Percentiles rank a stretch among this genome's conserved stretches.
Conservation (phyloP, 1,284 basidiomycete genomes). For the Cryptococcus sp. region DNA sequence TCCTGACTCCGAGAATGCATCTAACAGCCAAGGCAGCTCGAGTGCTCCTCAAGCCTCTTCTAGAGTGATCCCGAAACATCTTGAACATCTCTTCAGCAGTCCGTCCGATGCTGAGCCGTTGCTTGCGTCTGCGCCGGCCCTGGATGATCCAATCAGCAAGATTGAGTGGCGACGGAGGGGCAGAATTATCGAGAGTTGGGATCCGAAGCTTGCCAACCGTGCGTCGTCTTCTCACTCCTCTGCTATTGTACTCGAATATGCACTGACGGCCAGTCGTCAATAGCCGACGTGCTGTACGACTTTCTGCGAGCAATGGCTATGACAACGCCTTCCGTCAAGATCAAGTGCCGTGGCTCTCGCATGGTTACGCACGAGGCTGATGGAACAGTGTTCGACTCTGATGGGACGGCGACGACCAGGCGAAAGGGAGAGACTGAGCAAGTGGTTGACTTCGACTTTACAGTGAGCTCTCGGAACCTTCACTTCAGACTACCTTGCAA, state of each 20-base stretch:
- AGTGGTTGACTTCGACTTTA: slow-evolving; percentile 47
- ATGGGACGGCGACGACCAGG: slow-evolving; percentile 21
- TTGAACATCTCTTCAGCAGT: slow-evolving; percentile 31
- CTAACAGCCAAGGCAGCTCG: slow-evolving; percentile 2
- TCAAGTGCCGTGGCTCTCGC: slow-evolving; percentile 32
- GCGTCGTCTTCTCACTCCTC: slow-evolving; percentile 10
- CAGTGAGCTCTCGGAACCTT: slow-evolving; percentile 20
- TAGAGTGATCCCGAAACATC: slow-evolving; percentile 13
- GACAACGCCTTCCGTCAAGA: slow-evolving; percentile 24
- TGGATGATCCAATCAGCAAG: slow-evolving; percentile 4
- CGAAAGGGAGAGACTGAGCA: slow-evolving; percentile 30
- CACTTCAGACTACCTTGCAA: neutral
- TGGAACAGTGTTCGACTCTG: slow-evolving; percentile 20
- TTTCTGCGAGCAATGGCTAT: slow-evolving; percentile 36
- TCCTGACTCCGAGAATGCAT: slow-evolving; percentile 3
- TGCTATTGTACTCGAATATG: neutral
- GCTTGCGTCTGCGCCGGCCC: slow-evolving; percentile 14
- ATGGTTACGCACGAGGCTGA: slow-evolving; percentile 24
- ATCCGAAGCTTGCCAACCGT: slow-evolving; percentile 34
- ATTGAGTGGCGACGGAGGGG: slow-evolving; percentile 19
- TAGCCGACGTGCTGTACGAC: slow-evolving; percentile 43
- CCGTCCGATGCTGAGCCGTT: slow-evolving; percentile 39
- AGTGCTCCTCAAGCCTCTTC: neutral
- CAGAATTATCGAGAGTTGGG: slow-evolving; percentile 18
- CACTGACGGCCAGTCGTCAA: neutral